Evolutionary conservation across 179 eudicot species (phyloP).

Genomic region (Beta corolliflora): DNA sequence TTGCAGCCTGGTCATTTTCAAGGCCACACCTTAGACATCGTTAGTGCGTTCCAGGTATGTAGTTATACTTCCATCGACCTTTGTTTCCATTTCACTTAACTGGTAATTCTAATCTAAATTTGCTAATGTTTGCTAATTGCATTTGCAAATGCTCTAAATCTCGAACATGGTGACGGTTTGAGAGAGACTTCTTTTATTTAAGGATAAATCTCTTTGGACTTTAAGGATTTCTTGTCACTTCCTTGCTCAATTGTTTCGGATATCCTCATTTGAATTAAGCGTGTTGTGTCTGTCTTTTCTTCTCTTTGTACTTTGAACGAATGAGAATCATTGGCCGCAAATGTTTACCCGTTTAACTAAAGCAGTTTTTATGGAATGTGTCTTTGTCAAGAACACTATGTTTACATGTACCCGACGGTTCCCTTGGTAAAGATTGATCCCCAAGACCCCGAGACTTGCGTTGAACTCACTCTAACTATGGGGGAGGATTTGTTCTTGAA

Average conservation of each 20-base stretch:
- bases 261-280: not conserved
- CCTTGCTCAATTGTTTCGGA: not conserved
- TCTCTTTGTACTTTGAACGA: not conserved
- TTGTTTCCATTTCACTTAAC: conserved; percentile 1
- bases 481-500: too few relatives aligned
- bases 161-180: too few relatives aligned
- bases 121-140: not conserved
- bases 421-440: not conserved
- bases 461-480: too few relatives aligned
- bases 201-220: too few relatives aligned
- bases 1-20: conserved; percentile 95
- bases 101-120: not conserved
- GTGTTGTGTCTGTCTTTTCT: too few relatives aligned
- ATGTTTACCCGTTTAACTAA: not conserved
- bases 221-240: not conserved
- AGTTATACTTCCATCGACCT: not conserved
- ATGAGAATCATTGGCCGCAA: not conserved
- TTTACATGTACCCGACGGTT: not conserved
- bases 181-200: too few relatives aligned
- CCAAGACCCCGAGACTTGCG: too few relatives aligned
- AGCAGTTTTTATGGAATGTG: not conserved
- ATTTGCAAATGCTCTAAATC: not conserved
- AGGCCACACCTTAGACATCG: conserved; percentile 71
- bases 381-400: not conserved
- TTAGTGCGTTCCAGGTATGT: conserved; percentile 93